phyloP scores from a whole-genome alignment of 2,329 filamentous ascomycete genomes.

The Rhinocladiella mackenziei region DNA sequence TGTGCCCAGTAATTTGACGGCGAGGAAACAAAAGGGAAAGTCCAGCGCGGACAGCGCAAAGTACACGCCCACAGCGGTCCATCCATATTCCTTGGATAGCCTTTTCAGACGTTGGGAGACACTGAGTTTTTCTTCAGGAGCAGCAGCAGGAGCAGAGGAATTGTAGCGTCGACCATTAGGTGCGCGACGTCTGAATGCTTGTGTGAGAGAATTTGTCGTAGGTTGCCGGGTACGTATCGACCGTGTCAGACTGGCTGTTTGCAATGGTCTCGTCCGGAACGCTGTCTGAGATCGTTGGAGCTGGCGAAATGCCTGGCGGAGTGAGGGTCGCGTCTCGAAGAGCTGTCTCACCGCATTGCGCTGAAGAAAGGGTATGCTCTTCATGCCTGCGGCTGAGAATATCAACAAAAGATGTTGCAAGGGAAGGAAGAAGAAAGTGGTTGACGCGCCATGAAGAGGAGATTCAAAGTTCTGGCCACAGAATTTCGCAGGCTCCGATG shows the following conservation, averaged over 20 bases:
- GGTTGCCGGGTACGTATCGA: slow-evolving; percentile 10
- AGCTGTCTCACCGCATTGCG: too few species aligned
- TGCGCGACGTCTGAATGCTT: not conserved
- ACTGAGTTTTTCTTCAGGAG: slow-evolving; percentile 41
- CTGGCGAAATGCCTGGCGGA: slow-evolving; percentile 8
- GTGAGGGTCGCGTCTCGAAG: too few species aligned
- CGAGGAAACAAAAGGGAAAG: slow-evolving; percentile 90
- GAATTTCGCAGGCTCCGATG: too few species aligned
- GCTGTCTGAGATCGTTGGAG: slow-evolving; percentile 18
- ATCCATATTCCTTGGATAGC: slow-evolving; percentile 88
- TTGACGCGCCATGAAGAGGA: too few species aligned
- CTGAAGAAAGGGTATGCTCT: slow-evolving; percentile 20
- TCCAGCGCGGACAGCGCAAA: slow-evolving; percentile 76
- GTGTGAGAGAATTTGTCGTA: slow-evolving; percentile 6
- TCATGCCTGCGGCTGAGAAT: slow-evolving; percentile 18
- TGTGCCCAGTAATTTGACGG: slow-evolving; percentile 76
- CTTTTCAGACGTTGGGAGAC: slow-evolving; percentile 72
- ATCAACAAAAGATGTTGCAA: too few species aligned
- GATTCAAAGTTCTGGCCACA: too few species aligned
- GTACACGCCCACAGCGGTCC: slow-evolving; percentile 90
- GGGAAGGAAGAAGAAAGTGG: too few species aligned
- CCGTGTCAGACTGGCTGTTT: slow-evolving; percentile 6
- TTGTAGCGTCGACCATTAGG: slow-evolving; percentile 21
- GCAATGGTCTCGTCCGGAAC: slow-evolving; percentile 22
- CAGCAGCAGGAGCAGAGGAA: slow-evolving; percentile 24